A percentile compares a stretch with the other conserved stretches of the same genome.
Evolutionary conservation across 257 asterid genomes (phyloP).

Genomic region (Gardenia jasminoides): DNA sequence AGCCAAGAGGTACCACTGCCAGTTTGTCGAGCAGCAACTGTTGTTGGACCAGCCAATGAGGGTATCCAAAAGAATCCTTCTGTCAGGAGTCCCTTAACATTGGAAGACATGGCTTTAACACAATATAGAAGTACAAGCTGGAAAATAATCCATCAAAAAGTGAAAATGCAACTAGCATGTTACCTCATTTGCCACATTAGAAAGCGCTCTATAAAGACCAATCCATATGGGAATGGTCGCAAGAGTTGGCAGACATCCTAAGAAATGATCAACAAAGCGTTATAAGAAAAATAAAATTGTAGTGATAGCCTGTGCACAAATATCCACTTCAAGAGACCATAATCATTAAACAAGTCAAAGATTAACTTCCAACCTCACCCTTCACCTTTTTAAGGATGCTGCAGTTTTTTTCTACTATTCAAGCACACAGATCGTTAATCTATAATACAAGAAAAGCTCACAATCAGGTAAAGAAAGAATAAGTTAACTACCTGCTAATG

Average conservation of each 20-base stretch:
- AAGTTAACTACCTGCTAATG: slow-evolving; percentile 72
- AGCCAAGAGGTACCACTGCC: slow-evolving; percentile 97
- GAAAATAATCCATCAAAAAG: slow-evolving; percentile 3
- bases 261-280: slow-evolving; percentile 11
- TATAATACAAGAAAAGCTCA: neutral
- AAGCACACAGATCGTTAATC: neutral
- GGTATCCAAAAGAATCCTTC: slow-evolving; percentile 99
- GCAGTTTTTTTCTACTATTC: neutral
- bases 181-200: slow-evolving; percentile 98
- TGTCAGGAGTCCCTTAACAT: slow-evolving; percentile 76
- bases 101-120: neutral
- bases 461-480: slow-evolving; percentile 1
- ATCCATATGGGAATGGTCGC: slow-evolving; percentile 99
- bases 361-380: neutral
- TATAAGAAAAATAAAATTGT: neutral
- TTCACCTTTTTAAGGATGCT: neutral
- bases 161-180: slow-evolving; percentile 11
- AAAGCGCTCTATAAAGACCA: slow-evolving; percentile 97
- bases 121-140: neutral
- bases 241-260: slow-evolving; percentile 98
- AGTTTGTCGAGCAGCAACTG: slow-evolving; percentile 82
- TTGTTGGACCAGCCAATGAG: slow-evolving; percentile 92
- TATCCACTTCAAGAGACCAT: neutral
- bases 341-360: neutral
- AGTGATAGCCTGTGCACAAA: neutral